phyloP scores from a whole-genome alignment of 2,329 filamentous ascomycete genomes.

The Daldinia sp. region DNA sequence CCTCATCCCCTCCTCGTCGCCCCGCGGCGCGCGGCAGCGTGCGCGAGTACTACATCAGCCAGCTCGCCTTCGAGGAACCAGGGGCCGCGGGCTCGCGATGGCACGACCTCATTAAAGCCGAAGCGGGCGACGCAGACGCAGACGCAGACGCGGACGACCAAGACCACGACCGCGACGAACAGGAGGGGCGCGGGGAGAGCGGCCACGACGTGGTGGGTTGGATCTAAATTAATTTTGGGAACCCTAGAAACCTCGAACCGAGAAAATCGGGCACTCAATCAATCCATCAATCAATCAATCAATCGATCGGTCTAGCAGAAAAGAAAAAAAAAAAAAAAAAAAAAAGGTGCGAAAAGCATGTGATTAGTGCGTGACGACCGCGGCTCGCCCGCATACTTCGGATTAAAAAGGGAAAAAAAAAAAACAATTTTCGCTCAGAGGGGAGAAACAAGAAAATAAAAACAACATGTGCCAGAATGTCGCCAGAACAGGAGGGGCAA shows the following conservation, averaged over 20 bases:
- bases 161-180: no score
- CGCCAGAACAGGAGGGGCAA: background rate
- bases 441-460: no score
- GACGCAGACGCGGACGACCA: no score
- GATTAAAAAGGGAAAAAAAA: no score
- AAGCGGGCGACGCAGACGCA: background rate
- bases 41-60: constrained; percentile 23
- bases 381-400: background rate
- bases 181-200: constrained; percentile 9
- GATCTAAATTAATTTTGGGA: background rate
- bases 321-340: background rate
- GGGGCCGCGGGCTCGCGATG: background rate
- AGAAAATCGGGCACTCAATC: background rate
- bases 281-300: background rate
- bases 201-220: background rate
- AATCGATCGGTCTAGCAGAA: background rate
- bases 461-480: background rate
- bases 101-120: constrained; percentile 2
- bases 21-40: background rate
- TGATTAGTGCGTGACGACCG: background rate
- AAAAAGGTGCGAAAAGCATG: background rate
- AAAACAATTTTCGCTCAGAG: no score
- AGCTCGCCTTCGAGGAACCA: constrained; percentile 18
- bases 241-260: background rate
- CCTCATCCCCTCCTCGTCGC: no score